Evolutionary conservation across 805 yeast species (phyloP).

Genomic region (Candida broadrunensis): DNA sequence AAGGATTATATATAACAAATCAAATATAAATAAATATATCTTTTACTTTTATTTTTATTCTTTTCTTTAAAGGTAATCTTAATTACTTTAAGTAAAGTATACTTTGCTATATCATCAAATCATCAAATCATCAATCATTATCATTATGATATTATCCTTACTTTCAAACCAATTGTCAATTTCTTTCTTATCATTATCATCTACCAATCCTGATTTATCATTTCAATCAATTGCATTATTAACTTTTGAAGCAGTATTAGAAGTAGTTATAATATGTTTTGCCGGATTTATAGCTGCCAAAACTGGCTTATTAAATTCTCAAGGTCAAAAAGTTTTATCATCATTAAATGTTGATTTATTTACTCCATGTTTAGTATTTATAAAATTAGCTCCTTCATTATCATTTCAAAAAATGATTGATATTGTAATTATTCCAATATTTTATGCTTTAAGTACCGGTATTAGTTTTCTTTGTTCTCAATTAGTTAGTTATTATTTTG

Average conservation of each 20-base stretch:
- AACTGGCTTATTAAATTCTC: slow-evolving; percentile 62
- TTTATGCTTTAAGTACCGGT: slow-evolving; percentile 78
- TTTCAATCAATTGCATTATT: slow-evolving; percentile 52
- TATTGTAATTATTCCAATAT: slow-evolving; percentile 77
- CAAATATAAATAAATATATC: too few relatives aligned
- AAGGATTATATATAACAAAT: too few relatives aligned
- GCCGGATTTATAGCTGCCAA: slow-evolving; percentile 86
- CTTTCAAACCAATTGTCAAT: too few relatives aligned
- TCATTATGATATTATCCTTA: too few relatives aligned
- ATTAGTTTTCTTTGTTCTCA: slow-evolving; percentile 67
- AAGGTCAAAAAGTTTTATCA: slow-evolving; percentile 76
- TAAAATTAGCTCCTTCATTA: slow-evolving; percentile 66
- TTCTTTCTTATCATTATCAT: neutral
- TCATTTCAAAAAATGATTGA: slow-evolving; percentile 77
- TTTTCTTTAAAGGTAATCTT: too few relatives aligned
- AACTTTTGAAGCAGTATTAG: slow-evolving; percentile 88
- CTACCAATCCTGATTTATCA: slow-evolving; percentile 22
- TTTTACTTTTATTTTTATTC: too few relatives aligned
- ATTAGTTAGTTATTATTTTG: slow-evolving; percentile 48
- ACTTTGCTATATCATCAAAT: too few relatives aligned
- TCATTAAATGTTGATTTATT: slow-evolving; percentile 83
- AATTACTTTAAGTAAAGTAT: too few relatives aligned
- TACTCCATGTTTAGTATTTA: slow-evolving; percentile 92
- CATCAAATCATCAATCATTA: too few relatives aligned
- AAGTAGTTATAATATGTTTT: slow-evolving; percentile 81